These are phyloP conservation scores for Elongisporangium senticosum DNA, from an alignment of 352 stramenopile species.

Conservation along the genomic window DNA sequence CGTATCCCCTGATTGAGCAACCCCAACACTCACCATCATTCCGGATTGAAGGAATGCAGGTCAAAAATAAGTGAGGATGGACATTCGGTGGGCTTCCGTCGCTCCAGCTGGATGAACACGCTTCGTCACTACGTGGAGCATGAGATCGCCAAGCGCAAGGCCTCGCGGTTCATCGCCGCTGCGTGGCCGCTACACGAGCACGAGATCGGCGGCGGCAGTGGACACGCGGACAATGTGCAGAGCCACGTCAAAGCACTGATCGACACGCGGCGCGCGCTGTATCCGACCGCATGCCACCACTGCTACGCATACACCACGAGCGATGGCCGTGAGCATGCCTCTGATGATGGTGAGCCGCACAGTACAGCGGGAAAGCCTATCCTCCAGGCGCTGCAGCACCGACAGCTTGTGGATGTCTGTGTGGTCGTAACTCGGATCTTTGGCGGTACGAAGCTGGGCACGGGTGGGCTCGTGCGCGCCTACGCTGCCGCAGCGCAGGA, in stretches of 20 bases:
- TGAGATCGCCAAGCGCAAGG: conserved; percentile 78
- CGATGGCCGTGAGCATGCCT: conserved; percentile 51
- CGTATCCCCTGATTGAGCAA: no score
- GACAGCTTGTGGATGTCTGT: conserved; percentile 63
- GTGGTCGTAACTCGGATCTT: conserved; percentile 73
- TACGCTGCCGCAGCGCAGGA: conserved; percentile 60
- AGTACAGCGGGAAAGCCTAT: conserved; percentile 67
- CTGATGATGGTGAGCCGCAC: conserved; percentile 74
- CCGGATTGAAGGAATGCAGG: no score
- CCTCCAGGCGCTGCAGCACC: conserved; percentile 44
- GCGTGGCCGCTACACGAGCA: conserved; percentile 36
- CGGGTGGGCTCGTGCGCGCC: conserved; percentile 63
- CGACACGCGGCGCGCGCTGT: conserved; percentile 31
- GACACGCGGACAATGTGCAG: conserved; percentile 17
- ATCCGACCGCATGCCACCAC: conserved; percentile 62
- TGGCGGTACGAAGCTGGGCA: conserved; percentile 65
- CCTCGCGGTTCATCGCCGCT: conserved; percentile 73
- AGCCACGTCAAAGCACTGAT: conserved; percentile 41
- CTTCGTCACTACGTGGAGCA: conserved; percentile 52
- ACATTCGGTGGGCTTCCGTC: not conserved
- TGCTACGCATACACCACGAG: conserved; percentile 63
- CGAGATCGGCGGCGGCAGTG: not conserved
- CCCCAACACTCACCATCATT: no score
- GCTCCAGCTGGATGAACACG: conserved; percentile 16
- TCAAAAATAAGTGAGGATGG: not conserved